Evolutionary conservation across 345 rosid genomes (phyloP).

Genomic region (Sisymbrium altissimum): DNA sequence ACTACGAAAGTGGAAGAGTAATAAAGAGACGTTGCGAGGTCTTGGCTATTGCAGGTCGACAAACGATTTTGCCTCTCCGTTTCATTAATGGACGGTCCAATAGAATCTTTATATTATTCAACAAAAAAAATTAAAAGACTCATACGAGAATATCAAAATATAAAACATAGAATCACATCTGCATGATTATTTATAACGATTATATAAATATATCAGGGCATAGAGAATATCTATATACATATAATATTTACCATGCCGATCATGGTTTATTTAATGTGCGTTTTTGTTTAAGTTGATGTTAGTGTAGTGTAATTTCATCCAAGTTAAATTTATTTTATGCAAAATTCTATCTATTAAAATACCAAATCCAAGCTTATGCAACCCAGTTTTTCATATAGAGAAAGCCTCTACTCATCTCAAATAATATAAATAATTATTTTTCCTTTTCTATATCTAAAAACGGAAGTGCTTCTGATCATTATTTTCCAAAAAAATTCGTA

Average conservation of each 20-base stretch:
- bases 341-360: too few relatives aligned
- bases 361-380: background rate
- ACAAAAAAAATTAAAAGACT: background rate
- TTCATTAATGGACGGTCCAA: conserved; percentile 36
- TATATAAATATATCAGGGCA: background rate
- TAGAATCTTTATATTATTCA: conserved; percentile 21
- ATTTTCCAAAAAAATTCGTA: background rate
- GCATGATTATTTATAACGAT: background rate
- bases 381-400: too few relatives aligned
- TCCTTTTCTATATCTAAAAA: background rate
- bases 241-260: background rate
- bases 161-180: conserved; percentile 26
- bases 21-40: conserved; percentile 17
- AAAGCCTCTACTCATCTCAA: background rate
- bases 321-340: background rate
- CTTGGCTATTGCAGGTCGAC: conserved; percentile 36
- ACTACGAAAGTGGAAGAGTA: conserved; percentile 24
- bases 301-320: background rate
- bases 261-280: background rate
- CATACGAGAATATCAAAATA: conserved; percentile 16
- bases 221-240: conserved; percentile 10
- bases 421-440: background rate
- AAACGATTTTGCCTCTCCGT: conserved; percentile 39
- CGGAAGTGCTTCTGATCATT: conserved; percentile 8
- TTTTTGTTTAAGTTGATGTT: background rate